phyloP scores from a whole-genome alignment of 768 basidiomycete species.

The Boletus reticuloceps region DNA sequence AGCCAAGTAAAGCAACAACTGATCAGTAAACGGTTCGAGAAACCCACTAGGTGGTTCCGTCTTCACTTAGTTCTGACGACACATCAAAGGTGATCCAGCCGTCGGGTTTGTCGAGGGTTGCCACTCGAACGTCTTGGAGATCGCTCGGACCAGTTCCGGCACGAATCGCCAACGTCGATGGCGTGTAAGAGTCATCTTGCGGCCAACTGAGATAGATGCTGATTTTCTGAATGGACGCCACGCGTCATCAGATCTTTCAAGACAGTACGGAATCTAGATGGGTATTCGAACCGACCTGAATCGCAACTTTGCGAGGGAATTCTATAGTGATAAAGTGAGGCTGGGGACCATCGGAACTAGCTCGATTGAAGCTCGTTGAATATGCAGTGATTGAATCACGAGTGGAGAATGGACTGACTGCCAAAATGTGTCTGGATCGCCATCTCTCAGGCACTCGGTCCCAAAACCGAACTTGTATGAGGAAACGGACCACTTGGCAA shows the following conservation, averaged over 20 bases:
- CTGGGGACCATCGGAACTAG: conserved; percentile 90
- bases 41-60: conserved; percentile 75
- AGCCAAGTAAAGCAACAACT: background rate
- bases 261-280: background rate
- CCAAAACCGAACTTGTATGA: conserved; percentile 97
- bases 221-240: conserved; percentile 59
- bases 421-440: conserved; percentile 94
- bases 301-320: conserved; percentile 85
- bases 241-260: background rate
- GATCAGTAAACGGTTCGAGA: background rate
- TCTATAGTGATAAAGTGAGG: conserved; percentile 95
- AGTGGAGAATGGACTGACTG: conserved; percentile 60
- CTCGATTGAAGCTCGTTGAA: conserved; percentile 1
- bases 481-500: conserved; percentile 95
- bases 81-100: conserved; percentile 92
- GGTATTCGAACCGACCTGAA: conserved; percentile 58
- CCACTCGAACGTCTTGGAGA: conserved; percentile 85
- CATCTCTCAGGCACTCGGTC: conserved; percentile 85
- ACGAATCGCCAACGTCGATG: conserved; percentile 83
- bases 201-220: conserved; percentile 78
- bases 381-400: background rate
- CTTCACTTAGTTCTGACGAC: conserved; percentile 75
- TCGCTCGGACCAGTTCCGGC: conserved; percentile 92
- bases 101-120: conserved; percentile 86
- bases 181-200: conserved; percentile 96